Base-by-base conservation (phyloP, 108 stramenopile species). In the Stephanodiscus triporus region DNA sequence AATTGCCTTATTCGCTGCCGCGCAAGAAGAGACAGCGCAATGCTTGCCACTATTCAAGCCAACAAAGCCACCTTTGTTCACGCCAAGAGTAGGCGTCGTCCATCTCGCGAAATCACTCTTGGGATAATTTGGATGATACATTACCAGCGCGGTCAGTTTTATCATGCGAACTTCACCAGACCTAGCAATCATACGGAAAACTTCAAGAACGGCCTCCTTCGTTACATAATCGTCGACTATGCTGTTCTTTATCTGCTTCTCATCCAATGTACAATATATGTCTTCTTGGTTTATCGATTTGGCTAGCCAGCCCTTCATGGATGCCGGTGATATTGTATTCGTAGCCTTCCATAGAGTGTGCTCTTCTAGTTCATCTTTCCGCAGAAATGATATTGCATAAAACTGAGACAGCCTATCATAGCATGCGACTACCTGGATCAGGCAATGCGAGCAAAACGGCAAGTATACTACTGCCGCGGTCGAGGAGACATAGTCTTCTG, bases 321-420 rank as follows among this genome's bases (percentile, higher is more conserved):
- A 68, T 6, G 73, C 34, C 4, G 83, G 71, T 54, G 86, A 84
- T 45, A 93, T 93, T 20, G 72, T 77, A 77, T 87, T 86, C 24
- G 91, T 93, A 17, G 89, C 89, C 60, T 78, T 85, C 91, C 91
- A 93, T 10, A 93, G 65, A 38, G 87, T 61, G 54, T 90, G 88
- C 24, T 88, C 85, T 27, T 68, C 65, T 27, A 93, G 59, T 29
- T 90, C 81, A 37, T 70, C 51, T 43, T 90, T 87, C 22, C 83
- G 40, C 23, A 93, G 47, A 81, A 93, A 93, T 2, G 89, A 82
- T 26, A 93, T 86, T 24, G 83, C 77, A 51, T 84, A 93, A 48
- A 83, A 87, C 65, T 88, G 58, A 58, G 74, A 65, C 40, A 93
- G 56, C 7, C 37, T 66, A 24, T 78, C 51, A 19, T 70, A 78